Base-by-base conservation (phyloP, 2,329 filamentous ascomycete genomes). In the Aspergillus nomiae region DNA sequence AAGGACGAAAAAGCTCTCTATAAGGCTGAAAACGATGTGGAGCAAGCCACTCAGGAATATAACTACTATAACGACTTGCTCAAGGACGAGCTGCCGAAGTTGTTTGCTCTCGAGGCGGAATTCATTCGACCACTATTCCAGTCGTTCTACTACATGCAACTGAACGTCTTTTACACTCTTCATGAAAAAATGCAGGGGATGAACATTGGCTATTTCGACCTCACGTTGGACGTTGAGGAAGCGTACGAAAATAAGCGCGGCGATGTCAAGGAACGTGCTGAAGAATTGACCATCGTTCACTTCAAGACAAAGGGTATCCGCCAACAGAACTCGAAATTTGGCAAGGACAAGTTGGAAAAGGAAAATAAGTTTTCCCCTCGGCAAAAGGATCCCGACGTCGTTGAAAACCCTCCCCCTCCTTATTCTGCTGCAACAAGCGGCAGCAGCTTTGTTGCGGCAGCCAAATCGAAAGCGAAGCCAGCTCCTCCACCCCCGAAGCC, bases 111-210 rank as follows among this genome's bases (percentile, higher is more conserved):
- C 21, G 95, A 99, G 78, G 87, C 90, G 67, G 91, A 98, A 78
- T 98, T 99, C 77, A 99, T 99, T 78, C 90, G 92, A 70, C 95
- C 95, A 3, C 87, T 99, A 9, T 99, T 99, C 85, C 95, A 98
- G 78, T 96, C 92, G 11, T 99, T 99, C 82, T 99, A 99, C 82
- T 99, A 98, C 84, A 99, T 99, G 95, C 95, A 99, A 80, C 87
- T 99, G 68, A 99, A 99, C 79, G 92, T 99, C 68, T 99, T 98
- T 79, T 99, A 99, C 80, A 99, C 95, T 1, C 85, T 99, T 59
- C 95, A 99, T 77, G 94, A 98, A 80, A 92, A 90, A 80, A 99
- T 99, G 95, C 95, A 99, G 81, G 89, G 86, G 69, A 93, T 96
- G 77, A 94, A 98, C 74, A 99, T 99, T 75, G 93, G 93, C 65